Evolutionary conservation across 2,329 filamentous ascomycete genomes (phyloP).

Genomic region (Pyricularia sp.): DNA sequence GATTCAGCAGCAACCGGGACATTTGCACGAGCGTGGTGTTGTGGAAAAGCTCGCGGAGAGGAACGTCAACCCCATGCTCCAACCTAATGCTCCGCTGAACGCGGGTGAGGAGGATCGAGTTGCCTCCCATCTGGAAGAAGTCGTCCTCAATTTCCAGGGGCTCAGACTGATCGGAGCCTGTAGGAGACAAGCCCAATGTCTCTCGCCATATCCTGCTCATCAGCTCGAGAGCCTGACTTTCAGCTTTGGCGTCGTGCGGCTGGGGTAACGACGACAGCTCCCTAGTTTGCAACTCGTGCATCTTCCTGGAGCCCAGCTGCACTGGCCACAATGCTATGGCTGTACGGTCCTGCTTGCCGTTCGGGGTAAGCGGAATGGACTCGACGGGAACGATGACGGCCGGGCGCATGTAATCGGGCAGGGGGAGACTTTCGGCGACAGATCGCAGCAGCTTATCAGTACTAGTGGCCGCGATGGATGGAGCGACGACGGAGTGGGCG

Average conservation of each 20-base stretch:
- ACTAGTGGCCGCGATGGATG: not conserved
- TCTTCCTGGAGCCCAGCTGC: not conserved
- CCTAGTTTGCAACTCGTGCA: too few relatives aligned
- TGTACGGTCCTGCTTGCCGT: conserved; percentile 3
- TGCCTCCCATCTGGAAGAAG: conserved; percentile 18
- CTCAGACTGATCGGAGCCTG: not conserved
- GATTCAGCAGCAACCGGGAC: not conserved
- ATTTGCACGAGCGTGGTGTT: not conserved
- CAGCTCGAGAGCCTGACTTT: not conserved
- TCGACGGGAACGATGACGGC: not conserved
- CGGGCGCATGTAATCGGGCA: conserved; percentile 22
- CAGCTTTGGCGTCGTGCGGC: not conserved
- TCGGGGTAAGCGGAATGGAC: not conserved
- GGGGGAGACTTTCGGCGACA: conserved; percentile 4
- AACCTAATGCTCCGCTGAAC: conserved; percentile 20
- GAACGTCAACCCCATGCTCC: not conserved
- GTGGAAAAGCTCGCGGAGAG: conserved; percentile 1
- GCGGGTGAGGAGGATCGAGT: conserved; percentile 19
- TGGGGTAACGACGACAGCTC: not conserved
- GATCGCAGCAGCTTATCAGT: not conserved
- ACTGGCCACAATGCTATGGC: not conserved
- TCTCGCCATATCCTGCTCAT: not conserved
- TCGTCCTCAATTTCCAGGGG: conserved; percentile 14
- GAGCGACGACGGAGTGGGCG: not conserved
- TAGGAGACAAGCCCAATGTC: not conserved